Evolutionary conservation across 2,329 filamentous ascomycete species (phyloP).

Genomic region (Colletotrichum sp.): DNA sequence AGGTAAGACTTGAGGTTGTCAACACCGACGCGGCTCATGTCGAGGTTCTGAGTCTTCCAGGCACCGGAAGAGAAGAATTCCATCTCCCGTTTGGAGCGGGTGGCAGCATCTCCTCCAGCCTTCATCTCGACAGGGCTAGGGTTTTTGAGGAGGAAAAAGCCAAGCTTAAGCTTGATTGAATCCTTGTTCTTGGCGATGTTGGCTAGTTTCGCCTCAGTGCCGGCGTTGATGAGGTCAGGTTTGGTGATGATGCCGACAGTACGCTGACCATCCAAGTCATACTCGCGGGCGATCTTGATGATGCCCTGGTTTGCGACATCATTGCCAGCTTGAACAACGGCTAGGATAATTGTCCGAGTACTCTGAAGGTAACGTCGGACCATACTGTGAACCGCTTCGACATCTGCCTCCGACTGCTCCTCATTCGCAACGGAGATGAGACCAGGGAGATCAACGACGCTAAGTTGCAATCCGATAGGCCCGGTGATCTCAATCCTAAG

Average conservation of each 20-base stretch:
- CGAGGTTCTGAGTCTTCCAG: constrained; percentile 39
- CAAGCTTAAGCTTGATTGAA: constrained; percentile 48
- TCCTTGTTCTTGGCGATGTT: constrained; percentile 50
- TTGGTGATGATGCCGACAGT: constrained; percentile 66
- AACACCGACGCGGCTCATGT: constrained; percentile 48
- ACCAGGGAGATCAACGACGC: constrained; percentile 53
- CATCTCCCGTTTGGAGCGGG: constrained; percentile 31
- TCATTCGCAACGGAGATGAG: constrained; percentile 42
- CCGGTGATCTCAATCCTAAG: constrained; percentile 29
- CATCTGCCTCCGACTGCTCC: constrained; percentile 35
- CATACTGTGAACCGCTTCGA: constrained; percentile 37
- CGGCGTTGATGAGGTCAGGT: constrained; percentile 46
- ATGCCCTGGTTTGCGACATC: constrained; percentile 40
- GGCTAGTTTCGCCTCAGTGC: constrained; percentile 45
- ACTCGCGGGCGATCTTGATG: constrained; percentile 1
- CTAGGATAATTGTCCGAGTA: constrained; percentile 48
- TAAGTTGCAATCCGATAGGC: constrained; percentile 38
- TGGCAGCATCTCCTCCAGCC: constrained; percentile 38
- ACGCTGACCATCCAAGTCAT: constrained; percentile 35
- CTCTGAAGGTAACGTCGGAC: constrained; percentile 45
- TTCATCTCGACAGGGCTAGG: constrained; percentile 27
- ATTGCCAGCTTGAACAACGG: constrained; percentile 45
- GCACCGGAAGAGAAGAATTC: constrained; percentile 47
- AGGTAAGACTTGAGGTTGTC: constrained; percentile 51
- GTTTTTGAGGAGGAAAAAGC: constrained; percentile 60